A percentile compares a stretch with the other conserved stretches of the same genome.
phyloP scores from a whole-genome alignment of 2,329 filamentous ascomycete species.

The Arthrinium puccinioides region DNA sequence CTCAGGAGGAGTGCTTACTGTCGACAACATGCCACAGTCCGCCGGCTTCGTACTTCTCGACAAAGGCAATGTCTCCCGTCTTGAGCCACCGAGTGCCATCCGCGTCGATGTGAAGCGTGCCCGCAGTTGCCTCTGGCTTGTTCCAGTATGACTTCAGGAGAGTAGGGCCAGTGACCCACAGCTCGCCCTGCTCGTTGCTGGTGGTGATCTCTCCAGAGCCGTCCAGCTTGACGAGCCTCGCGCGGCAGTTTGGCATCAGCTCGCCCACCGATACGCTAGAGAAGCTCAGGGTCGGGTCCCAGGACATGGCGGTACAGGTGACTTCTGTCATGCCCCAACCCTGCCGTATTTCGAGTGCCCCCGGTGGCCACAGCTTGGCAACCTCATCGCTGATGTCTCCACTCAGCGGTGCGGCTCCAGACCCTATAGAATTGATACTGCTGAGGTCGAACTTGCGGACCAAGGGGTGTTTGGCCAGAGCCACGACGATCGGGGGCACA shows the following conservation, averaged over 20 bases:
- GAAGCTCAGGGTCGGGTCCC: slow-evolving; percentile 42
- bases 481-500: slow-evolving; percentile 70
- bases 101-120: slow-evolving; percentile 40
- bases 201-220: slow-evolving; percentile 43
- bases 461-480: slow-evolving; percentile 64
- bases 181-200: slow-evolving; percentile 54
- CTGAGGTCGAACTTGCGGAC: slow-evolving; percentile 61
- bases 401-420: slow-evolving; percentile 63
- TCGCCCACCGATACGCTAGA: slow-evolving; percentile 52
- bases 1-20: too few relatives aligned
- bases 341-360: slow-evolving; percentile 41
- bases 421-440: slow-evolving; percentile 50
- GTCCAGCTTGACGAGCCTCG: slow-evolving; percentile 55
- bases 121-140: slow-evolving; percentile 58
- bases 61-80: slow-evolving; percentile 67
- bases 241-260: slow-evolving; percentile 61
- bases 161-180: slow-evolving; percentile 66
- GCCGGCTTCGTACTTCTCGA: slow-evolving; percentile 48
- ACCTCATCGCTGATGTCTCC: slow-evolving; percentile 50
- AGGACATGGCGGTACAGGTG: slow-evolving; percentile 64
- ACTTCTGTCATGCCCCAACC: slow-evolving; percentile 87
- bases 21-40: slow-evolving; percentile 59
- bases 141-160: slow-evolving; percentile 74
- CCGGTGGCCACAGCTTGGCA: slow-evolving; percentile 43
- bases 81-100: slow-evolving; percentile 58